These are phyloP conservation scores for Carnegiea gigantea DNA, from an alignment of 179 eudicot species.

Conservation along the genomic window DNA sequence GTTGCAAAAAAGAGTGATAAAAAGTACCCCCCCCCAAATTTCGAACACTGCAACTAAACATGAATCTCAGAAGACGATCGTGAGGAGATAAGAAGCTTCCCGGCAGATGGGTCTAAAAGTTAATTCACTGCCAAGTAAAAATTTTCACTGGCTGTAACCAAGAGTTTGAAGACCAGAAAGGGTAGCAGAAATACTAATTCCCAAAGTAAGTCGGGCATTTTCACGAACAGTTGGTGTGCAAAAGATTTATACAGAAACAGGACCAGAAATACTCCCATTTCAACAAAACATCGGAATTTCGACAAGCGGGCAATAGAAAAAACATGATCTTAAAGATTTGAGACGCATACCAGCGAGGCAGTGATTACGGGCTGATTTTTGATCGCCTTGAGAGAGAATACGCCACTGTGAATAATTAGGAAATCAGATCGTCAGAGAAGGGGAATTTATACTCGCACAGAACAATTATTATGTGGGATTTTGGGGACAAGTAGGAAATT, in stretches of 20 bases:
- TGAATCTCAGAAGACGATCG: too few relatives aligned
- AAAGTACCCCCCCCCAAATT: too few relatives aligned
- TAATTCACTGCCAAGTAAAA: background rate
- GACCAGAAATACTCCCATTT: background rate
- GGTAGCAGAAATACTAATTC: background rate
- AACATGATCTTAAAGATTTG: background rate
- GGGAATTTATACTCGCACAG: background rate
- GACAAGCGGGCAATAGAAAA: background rate
- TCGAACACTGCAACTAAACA: background rate
- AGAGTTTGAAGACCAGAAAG: background rate
- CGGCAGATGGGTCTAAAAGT: background rate
- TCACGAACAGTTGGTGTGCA: slow-evolving; percentile 9
- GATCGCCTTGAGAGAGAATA: background rate
- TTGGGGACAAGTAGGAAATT: background rate
- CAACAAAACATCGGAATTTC: background rate
- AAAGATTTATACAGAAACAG: background rate
- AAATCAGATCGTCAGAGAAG: background rate
- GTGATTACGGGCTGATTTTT: background rate
- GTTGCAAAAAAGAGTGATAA: too few relatives aligned
- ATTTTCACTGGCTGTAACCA: background rate
- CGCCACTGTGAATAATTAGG: background rate
- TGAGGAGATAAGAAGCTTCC: too few relatives aligned
- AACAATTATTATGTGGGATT: background rate
- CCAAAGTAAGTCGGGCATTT: background rate
- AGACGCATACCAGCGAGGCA: background rate